phyloP scores from a whole-genome alignment of 1,284 basidiomycete genomes.

The Melampsora allii-populina region DNA sequence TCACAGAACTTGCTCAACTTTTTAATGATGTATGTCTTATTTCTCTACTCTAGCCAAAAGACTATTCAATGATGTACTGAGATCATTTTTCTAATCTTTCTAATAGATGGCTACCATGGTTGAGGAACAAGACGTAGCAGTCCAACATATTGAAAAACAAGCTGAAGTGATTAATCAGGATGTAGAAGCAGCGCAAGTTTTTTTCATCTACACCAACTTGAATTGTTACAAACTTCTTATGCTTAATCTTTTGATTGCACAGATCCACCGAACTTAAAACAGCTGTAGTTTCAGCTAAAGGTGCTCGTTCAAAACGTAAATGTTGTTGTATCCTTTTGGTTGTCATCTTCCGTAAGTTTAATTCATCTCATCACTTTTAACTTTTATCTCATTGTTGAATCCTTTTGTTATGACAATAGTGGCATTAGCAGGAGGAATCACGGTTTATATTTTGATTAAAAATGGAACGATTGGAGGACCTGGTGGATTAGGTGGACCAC shows the following conservation, averaged over 20 bases:
- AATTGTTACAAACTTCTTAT: neutral
- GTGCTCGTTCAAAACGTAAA: constrained; percentile 38
- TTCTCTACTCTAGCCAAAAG: neutral
- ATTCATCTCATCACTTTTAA: neutral
- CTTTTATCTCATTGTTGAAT: neutral
- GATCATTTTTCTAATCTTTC: neutral
- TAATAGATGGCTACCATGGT: constrained; percentile 43
- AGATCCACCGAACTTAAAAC: constrained; percentile 36
- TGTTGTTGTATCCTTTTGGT: constrained; percentile 27
- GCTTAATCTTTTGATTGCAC: neutral
- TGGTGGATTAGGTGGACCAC: no score
- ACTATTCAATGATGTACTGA: neutral
- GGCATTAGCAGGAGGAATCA: neutral
- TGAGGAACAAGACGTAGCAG: constrained; percentile 39
- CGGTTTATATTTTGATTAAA: neutral
- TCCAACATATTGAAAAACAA: constrained; percentile 38
- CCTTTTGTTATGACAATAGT: neutral
- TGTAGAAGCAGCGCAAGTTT: constrained; percentile 33
- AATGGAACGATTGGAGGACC: neutral
- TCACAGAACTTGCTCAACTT: constrained; percentile 52
- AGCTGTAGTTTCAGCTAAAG: constrained; percentile 30
- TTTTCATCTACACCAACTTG: neutral
- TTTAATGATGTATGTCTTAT: constrained; percentile 49
- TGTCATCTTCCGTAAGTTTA: constrained; percentile 22
- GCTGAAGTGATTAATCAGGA: constrained; percentile 33